Evolutionary conservation across 2,329 filamentous ascomycete genomes (phyloP).

Genomic region (Arthroderma uncinatum): DNA sequence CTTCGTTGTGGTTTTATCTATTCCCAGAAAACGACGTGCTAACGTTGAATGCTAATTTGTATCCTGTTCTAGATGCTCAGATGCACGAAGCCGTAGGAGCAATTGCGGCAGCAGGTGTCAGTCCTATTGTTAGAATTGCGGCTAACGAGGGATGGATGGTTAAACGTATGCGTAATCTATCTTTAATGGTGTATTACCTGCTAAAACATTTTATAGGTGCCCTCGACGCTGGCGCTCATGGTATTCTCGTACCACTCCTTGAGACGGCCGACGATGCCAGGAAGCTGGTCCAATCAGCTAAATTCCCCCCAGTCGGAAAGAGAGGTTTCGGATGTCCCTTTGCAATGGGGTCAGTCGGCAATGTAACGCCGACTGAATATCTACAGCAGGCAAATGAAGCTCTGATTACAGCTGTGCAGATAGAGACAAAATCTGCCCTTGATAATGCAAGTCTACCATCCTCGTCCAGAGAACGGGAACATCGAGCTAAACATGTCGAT

Average conservation of each 20-base stretch:
- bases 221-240: conserved; percentile 49
- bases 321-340: conserved; percentile 49
- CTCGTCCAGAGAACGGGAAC: neutral
- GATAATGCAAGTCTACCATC: conserved; percentile 22
- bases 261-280: conserved; percentile 44
- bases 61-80: conserved; percentile 29
- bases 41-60: neutral
- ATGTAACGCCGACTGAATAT: conserved; percentile 36
- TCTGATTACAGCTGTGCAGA: conserved; percentile 40
- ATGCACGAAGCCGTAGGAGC: conserved; percentile 47
- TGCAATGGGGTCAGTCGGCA: conserved; percentile 35
- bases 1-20: neutral
- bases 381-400: conserved; percentile 45
- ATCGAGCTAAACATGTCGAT: conserved; percentile 2
- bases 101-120: conserved; percentile 33
- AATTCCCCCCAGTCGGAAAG: conserved; percentile 46
- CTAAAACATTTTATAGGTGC: conserved; percentile 29
- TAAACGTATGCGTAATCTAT: conserved; percentile 35
- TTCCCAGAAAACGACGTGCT: neutral
- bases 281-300: conserved; percentile 41
- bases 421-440: conserved; percentile 33
- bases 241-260: conserved; percentile 45
- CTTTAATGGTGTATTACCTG: neutral
- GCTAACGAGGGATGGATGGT: conserved; percentile 53
- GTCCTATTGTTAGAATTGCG: conserved; percentile 39